Percentiles rank a stretch among this genome's conserved stretches.
Conservation (phyloP, 371 early-diverging fungal genomes). For the Lichtheimia ornata region DNA sequence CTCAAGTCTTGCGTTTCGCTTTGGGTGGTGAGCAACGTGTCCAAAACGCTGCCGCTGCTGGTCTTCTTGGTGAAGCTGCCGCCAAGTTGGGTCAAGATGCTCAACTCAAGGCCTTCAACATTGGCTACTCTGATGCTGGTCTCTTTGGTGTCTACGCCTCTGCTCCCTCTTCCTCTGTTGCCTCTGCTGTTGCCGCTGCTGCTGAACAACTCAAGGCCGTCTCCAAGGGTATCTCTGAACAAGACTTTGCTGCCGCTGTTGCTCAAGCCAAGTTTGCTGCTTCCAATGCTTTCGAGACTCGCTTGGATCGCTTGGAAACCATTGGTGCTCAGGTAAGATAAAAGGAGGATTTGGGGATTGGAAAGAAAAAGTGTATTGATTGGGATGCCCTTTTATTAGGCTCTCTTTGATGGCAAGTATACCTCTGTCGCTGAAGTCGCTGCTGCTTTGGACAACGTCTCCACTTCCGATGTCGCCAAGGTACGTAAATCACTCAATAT, state of each 20-base stretch:
- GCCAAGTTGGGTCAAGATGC: constrained; percentile 56
- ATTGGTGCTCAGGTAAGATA: constrained; percentile 49
- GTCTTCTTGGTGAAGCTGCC: constrained; percentile 73
- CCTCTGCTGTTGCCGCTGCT: constrained; percentile 66
- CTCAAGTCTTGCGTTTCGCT: constrained; percentile 77
- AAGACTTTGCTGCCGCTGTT: constrained; percentile 78
- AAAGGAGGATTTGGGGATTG: not conserved
- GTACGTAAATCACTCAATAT: constrained; percentile 25
- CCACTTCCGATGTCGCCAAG: constrained; percentile 64
- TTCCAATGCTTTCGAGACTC: constrained; percentile 54
- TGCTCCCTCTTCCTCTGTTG: constrained; percentile 63
- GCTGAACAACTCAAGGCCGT: constrained; percentile 72
- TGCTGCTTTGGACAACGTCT: constrained; percentile 61
- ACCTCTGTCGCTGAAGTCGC: constrained; percentile 51
- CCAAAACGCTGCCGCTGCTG: constrained; percentile 77
- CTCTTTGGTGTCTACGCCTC: constrained; percentile 85
- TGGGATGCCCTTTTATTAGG: constrained; percentile 23
- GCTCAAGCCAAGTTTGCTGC: constrained; percentile 87
- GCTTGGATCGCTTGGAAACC: constrained; percentile 55
- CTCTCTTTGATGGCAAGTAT: constrained; percentile 49
- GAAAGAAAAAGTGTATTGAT: not conserved
- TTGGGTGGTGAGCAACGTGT: constrained; percentile 78
- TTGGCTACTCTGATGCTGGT: constrained; percentile 92
- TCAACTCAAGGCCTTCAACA: constrained; percentile 77
- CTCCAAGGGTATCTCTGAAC: constrained; percentile 54